Evolutionary conservation across 805 yeast genomes (phyloP), one percentile per base, ranked within the genome.

Genomic region (Saccharomyces paradoxus): DNA sequence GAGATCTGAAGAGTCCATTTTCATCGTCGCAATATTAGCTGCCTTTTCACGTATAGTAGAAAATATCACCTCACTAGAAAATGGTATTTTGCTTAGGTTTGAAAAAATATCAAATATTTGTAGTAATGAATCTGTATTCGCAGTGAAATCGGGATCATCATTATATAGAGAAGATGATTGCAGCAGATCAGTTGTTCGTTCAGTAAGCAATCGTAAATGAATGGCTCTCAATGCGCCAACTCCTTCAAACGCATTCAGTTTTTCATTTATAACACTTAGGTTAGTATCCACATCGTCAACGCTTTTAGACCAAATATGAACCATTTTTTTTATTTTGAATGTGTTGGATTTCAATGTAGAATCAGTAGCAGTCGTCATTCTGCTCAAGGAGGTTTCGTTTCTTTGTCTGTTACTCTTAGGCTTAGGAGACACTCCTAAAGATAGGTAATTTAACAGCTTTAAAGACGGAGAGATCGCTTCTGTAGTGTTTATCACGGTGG

Each of bases 151-250:
- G 4, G 65, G 65, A 7, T 65, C 64, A 8, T 64, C 65, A 51
- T 56, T 60, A 29, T 64, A 58, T 31, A 67, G 57, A 4, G 77
- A 71, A 1, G 89, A 83, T 1, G 87, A 88, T 61, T 82, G 87
- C 52, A 85, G 74, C 51, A 85, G 70, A 65, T 85, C 87, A 0
- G 88, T 82, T 0, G 89, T 83, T 65, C 91, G 74, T 53, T 86
- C 84, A 1, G 86, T 80, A 50, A 85, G 72, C 46, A 80, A 79
- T 55, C 84, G 75, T 55, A 84, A 67, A 60, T 83, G 83, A 37
- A 62, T 58, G 41, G 61, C 67, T 49, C 56, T 63, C 52, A 59
- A 55, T 8, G 62, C 64, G 10, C 61, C 60, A 21, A 49, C 49
- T 1, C 50, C 49, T 53, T 69, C 67, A 41, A 62, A 62, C 4